Percentiles rank a stretch among this genome's conserved stretches.
Evolutionary conservation across 129 eudicot genomes (phyloP).

Genomic region (Logfia minima): DNA sequence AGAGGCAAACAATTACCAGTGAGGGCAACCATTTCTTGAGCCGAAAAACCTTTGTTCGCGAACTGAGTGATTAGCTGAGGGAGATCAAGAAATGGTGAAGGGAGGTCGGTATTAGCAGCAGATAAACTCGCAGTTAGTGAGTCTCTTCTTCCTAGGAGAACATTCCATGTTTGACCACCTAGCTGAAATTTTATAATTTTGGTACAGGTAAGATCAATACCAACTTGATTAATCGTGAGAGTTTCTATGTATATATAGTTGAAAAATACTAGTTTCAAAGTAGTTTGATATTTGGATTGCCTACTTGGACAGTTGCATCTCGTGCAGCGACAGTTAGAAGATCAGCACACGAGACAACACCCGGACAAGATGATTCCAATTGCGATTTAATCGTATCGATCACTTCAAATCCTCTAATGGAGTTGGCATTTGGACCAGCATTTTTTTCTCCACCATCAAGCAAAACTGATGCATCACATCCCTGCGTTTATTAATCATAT

Average conservation of each 20-base stretch:
- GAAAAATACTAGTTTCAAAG: not conserved
- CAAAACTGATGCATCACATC: conserved; percentile 4
- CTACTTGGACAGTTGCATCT: not conserved
- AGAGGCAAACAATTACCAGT: not conserved
- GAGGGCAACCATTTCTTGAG: not conserved
- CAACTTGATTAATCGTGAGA: not conserved
- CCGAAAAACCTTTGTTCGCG: not conserved
- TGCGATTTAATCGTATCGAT: not conserved
- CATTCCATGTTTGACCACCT: conserved; percentile 10
- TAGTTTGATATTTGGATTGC: not conserved
- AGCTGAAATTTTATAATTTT: not conserved
- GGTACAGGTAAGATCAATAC: not conserved
- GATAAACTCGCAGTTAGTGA: not conserved
- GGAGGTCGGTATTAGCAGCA: not conserved
- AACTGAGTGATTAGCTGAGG: not conserved
- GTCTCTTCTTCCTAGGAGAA: not conserved
- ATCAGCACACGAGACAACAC: not conserved
- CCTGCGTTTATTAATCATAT: not conserved
- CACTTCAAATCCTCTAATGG: conserved; percentile 1
- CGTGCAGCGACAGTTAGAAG: not conserved
- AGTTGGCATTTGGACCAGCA: not conserved
- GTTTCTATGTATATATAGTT: not conserved
- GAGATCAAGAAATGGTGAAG: not conserved
- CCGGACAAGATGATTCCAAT: not conserved
- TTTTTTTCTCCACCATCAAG: conserved; percentile 4